phyloP scores from a whole-genome alignment of 2,329 filamentous ascomycete genomes.

The Cadophora sp. region DNA sequence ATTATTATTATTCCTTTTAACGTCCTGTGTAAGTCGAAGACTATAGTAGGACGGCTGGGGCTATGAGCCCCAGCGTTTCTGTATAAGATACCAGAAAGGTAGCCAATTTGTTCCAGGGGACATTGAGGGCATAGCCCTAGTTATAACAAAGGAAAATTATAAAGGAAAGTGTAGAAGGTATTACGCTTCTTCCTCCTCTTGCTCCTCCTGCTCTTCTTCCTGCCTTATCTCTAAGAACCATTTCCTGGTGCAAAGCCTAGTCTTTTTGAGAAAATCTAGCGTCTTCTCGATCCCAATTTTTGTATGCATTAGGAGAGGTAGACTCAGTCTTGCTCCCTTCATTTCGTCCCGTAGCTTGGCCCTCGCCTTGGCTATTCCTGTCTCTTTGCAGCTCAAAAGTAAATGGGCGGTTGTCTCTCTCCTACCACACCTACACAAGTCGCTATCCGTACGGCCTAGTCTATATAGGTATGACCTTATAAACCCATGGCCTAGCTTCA shows the following conservation, averaged over 20 bases:
- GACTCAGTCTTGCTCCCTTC: background rate
- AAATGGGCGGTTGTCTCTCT: background rate
- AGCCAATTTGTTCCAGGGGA: background rate
- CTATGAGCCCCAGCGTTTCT: background rate
- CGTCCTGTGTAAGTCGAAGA: background rate
- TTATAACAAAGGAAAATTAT: constrained; percentile 5
- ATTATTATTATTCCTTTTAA: background rate
- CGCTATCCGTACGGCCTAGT: too few species aligned
- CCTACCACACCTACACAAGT: background rate
- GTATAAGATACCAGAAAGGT: background rate
- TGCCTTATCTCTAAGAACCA: background rate
- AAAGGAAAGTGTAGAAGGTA: background rate
- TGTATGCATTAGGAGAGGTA: background rate
- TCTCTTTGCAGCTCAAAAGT: constrained; percentile 1
- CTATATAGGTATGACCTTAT: background rate
- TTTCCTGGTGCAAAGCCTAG: background rate
- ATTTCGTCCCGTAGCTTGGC: background rate
- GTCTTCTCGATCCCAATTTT: constrained; percentile 4
- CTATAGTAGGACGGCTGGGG: background rate
- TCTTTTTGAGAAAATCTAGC: constrained; percentile 4
- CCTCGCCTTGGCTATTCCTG: background rate
- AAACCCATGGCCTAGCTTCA: constrained; percentile 3
- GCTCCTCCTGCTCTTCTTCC: background rate
- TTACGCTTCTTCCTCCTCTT: background rate
- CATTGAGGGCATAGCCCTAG: constrained; percentile 1